Evolutionary conservation across 441 rosid genomes (phyloP).

Genomic region (Corymbia calophylla): DNA sequence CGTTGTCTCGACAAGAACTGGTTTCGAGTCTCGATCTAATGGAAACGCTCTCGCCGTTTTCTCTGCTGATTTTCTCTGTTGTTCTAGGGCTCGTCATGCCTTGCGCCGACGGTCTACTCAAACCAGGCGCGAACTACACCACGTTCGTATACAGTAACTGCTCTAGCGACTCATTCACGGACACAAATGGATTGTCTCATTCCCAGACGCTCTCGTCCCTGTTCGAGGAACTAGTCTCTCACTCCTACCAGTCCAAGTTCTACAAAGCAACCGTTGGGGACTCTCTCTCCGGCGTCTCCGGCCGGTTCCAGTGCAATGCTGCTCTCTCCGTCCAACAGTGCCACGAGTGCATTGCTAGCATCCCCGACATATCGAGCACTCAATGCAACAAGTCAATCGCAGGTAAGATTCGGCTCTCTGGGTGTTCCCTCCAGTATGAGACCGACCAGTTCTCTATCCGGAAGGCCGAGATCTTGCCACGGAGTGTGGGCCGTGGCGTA

Average conservation of each 20-base stretch:
- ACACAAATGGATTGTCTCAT: constrained; percentile 11
- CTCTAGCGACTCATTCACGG: constrained; percentile 14
- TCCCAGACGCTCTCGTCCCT: constrained; percentile 30
- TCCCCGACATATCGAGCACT: constrained; percentile 24
- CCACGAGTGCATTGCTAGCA: constrained; percentile 34
- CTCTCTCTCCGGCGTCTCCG: constrained; percentile 34
- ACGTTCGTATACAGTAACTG: constrained; percentile 50
- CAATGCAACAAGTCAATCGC: constrained; percentile 36
- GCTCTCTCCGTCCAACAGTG: constrained; percentile 41
- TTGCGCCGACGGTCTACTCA: not conserved
- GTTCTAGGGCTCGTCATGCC: constrained; percentile 4
- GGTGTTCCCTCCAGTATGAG: constrained; percentile 55
- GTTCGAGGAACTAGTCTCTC: constrained; percentile 29
- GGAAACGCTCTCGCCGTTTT: not conserved
- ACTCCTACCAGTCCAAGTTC: constrained; percentile 43
- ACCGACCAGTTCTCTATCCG: constrained; percentile 11
- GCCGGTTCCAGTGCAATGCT: constrained; percentile 62
- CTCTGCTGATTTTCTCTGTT: constrained; percentile 6
- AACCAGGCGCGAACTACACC: constrained; percentile 20
- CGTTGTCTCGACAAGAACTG: not conserved
- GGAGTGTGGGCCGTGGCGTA: not conserved
- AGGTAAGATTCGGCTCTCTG: constrained; percentile 59
- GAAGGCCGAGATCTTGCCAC: not conserved
- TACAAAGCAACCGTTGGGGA: constrained; percentile 41
- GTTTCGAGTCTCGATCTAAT: not conserved